Evolutionary conservation across 495 filamentous ascomycete species (phyloP).

Genomic region (Elaphomyces granulatus): DNA sequence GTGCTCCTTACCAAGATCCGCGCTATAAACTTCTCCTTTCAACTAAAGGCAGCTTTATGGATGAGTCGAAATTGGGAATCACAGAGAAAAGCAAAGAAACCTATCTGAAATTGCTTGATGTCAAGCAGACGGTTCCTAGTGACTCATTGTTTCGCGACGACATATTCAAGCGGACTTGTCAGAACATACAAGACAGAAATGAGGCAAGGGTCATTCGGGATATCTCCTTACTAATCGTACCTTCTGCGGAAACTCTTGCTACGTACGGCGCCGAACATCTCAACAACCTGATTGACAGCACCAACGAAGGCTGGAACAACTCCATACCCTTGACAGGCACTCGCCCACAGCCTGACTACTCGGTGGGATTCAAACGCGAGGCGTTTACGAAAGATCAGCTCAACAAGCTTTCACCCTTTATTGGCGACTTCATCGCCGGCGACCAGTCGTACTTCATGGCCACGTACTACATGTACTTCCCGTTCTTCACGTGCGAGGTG

Average conservation of each 20-base stretch:
- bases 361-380: constrained; percentile 25
- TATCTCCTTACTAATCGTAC: constrained; percentile 24
- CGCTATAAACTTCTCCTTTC: constrained; percentile 19
- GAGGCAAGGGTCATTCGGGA: constrained; percentile 26
- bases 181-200: constrained; percentile 14
- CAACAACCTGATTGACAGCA: constrained; percentile 22
- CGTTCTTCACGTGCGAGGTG: constrained; percentile 24
- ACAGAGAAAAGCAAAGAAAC: constrained; percentile 12
- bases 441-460: neutral
- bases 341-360: constrained; percentile 30
- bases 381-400: constrained; percentile 29
- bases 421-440: neutral
- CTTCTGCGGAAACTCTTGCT: constrained; percentile 20
- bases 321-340: constrained; percentile 17
- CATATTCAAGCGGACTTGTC: constrained; percentile 15
- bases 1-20: constrained; percentile 21
- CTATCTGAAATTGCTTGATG: constrained; percentile 17
- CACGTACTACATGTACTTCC: constrained; percentile 21
- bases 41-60: constrained; percentile 28
- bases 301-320: constrained; percentile 31
- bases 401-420: constrained; percentile 14
- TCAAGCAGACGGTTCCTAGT: constrained; percentile 14
- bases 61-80: constrained; percentile 16
- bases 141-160: constrained; percentile 26
- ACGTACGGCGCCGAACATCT: constrained; percentile 16